Percentiles rank a stretch among this genome's conserved stretches.
Conservation (phyloP, 2,329 filamentous ascomycete genomes). For the Lomentospora prolificans region DNA sequence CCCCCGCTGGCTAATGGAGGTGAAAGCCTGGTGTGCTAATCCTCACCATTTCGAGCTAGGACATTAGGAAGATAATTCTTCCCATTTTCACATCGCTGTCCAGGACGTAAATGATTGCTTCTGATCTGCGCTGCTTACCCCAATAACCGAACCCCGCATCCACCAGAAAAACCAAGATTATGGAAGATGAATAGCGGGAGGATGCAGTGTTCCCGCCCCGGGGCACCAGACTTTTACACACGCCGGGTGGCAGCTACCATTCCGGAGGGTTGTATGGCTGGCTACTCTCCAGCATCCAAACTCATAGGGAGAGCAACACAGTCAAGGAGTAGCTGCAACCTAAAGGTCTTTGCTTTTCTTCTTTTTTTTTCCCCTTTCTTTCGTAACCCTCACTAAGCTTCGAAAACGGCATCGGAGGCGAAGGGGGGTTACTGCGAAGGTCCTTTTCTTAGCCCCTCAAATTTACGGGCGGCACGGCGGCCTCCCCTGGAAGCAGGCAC, state of each 20-base stretch:
- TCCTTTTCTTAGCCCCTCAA: not conserved
- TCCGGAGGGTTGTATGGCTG: not conserved
- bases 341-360: not conserved
- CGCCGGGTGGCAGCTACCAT: not conserved
- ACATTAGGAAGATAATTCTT: not conserved
- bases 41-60: too few relatives aligned
- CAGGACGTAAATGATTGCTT: too few relatives aligned
- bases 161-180: not conserved
- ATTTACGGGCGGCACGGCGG: not conserved
- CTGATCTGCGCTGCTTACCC: not conserved
- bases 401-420: too few relatives aligned
- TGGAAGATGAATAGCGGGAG: not conserved
- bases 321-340: too few relatives aligned
- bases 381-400: too few relatives aligned
- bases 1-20: too few relatives aligned
- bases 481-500: not conserved
- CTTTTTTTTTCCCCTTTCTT: not conserved
- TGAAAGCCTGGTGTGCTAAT: too few relatives aligned
- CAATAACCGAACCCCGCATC: slow-evolving; percentile 1
- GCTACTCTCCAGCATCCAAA: too few relatives aligned
- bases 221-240: not conserved
- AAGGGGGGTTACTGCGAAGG: not conserved
- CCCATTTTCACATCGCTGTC: not conserved
- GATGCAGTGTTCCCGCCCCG: slow-evolving; percentile 1
- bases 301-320: too few relatives aligned